Conservation (phyloP, 2,329 filamentous ascomycete species). For the Didymella segeticola region DNA sequence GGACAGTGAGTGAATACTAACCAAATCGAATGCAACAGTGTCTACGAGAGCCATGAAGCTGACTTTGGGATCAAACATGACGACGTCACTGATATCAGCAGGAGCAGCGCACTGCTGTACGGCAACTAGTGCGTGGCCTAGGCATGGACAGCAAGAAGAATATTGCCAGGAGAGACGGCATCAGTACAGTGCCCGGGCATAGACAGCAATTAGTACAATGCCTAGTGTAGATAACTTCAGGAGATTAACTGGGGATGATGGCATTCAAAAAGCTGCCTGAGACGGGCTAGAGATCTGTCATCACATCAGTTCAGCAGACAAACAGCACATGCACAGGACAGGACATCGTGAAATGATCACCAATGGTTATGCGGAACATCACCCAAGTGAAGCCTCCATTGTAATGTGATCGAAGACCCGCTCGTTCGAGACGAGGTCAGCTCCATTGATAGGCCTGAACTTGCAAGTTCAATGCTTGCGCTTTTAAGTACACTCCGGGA, state of each 20-base stretch:
- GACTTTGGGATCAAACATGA: no score
- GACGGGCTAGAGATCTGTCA: background rate
- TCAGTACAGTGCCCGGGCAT: constrained; percentile 16
- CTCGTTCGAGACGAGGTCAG: constrained; percentile 47
- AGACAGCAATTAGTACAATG: background rate
- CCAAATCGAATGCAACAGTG: background rate
- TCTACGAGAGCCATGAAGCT: background rate
- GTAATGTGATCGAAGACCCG: constrained; percentile 53
- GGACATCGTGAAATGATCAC: constrained; percentile 47
- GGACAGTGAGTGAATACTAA: background rate
- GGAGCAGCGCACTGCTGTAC: background rate
- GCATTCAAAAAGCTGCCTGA: no score
- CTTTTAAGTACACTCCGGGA: constrained; percentile 52
- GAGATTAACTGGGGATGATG: no score
- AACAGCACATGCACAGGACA: constrained; percentile 30
- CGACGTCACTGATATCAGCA: background rate
- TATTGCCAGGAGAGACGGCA: no score
- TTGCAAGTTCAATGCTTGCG: constrained; percentile 49
- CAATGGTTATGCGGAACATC: constrained; percentile 66
- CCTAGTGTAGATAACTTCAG: no score
- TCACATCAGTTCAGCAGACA: no score
- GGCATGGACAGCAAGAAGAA: background rate
- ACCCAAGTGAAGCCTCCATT: constrained; percentile 67
- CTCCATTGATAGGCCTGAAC: constrained; percentile 54
- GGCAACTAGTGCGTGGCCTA: constrained; percentile 16